These are phyloP conservation scores for Prosopis cineraria DNA, from an alignment of 306 rosid species.

Conservation along the genomic window DNA sequence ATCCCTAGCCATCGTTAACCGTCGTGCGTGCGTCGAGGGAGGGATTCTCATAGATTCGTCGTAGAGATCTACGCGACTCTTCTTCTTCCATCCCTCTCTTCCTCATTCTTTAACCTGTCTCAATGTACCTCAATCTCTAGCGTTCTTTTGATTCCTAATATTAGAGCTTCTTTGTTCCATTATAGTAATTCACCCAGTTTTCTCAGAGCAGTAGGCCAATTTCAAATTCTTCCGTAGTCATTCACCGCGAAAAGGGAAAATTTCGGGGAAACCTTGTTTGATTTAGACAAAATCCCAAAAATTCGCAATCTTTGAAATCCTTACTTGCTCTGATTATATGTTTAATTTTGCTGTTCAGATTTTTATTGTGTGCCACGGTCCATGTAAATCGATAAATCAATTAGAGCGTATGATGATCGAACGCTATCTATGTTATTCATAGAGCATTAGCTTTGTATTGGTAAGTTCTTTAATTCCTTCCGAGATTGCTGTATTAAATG, in stretches of 20 bases:
- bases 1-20: no score
- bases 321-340: conserved; percentile 23
- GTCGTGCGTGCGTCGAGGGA: no score
- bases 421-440: conserved; percentile 66
- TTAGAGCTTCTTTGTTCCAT: no score
- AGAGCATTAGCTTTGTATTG: conserved; percentile 67
- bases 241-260: conserved; percentile 21
- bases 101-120: no score
- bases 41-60: no score
- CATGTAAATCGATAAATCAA: conserved; percentile 78
- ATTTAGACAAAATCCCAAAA: conserved; percentile 9
- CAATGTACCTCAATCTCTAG: no score
- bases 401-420: conserved; percentile 56
- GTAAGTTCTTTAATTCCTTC: conserved; percentile 47
- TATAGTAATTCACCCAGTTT: conserved; percentile 15
- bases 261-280: conserved; percentile 30
- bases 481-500: conserved; percentile 1
- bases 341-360: conserved; percentile 11
- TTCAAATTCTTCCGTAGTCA: conserved; percentile 34
- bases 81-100: no score
- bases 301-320: conserved; percentile 19
- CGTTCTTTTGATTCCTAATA: no score
- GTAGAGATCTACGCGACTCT: no score
- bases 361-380: conserved; percentile 25
- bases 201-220: background rate